Conservation (phyloP, 257 asterid genomes). For the Cynanchum wilfordii region DNA sequence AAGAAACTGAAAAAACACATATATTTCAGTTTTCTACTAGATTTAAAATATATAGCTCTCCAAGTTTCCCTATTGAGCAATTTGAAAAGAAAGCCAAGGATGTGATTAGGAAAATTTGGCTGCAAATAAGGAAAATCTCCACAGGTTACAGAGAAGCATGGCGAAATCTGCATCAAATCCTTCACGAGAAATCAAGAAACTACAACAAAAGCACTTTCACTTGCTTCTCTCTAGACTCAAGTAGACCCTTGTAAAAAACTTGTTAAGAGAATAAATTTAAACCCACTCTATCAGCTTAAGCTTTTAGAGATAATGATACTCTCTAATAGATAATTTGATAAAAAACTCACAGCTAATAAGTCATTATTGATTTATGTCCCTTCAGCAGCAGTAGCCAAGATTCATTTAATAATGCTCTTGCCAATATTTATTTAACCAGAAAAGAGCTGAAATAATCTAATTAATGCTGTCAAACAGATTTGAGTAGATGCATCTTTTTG, state of each 20-base stretch:
- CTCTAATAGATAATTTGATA: not conserved
- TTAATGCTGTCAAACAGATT: not conserved
- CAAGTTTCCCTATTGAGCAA: not conserved
- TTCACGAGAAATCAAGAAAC: not conserved
- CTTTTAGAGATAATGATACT: no score
- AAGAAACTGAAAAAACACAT: not conserved
- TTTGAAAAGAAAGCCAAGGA: not conserved
- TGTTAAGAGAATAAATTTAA: no score
- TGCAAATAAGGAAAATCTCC: not conserved
- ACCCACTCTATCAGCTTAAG: no score
- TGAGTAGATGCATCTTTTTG: not conserved
- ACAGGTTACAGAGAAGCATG: not conserved
- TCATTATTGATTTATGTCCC: not conserved
- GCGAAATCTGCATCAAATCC: not conserved
- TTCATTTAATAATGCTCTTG: constrained; percentile 1
- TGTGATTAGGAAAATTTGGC: not conserved
- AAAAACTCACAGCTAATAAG: not conserved
- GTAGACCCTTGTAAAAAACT: no score
- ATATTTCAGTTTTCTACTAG: not conserved
- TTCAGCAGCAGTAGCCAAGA: not conserved
- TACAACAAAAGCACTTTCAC: not conserved
- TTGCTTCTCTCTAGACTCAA: not conserved
- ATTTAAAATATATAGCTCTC: not conserved
- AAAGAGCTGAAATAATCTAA: not conserved
- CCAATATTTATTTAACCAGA: not conserved